phyloP scores from a whole-genome alignment of 305 asterid genomes.

The Fraxinus ornus region DNA sequence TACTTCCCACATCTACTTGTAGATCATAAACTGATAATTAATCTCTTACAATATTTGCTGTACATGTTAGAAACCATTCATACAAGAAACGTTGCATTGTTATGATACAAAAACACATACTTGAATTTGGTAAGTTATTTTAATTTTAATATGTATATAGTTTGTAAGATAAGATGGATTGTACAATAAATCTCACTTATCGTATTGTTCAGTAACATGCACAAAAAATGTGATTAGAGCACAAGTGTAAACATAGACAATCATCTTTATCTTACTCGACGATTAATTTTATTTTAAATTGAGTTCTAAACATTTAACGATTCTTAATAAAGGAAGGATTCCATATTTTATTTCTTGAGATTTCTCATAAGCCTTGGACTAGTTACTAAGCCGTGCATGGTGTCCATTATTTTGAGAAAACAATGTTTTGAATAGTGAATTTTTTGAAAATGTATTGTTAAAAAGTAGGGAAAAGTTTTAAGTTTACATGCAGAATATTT shows the following conservation, averaged over 20 bases:
- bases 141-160: neutral
- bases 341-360: neutral
- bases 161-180: neutral
- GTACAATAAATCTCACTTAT: no score
- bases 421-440: no score
- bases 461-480: no score
- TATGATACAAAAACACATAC: no score
- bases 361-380: neutral
- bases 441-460: no score
- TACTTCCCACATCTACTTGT: constrained; percentile 5
- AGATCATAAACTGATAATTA: neutral
- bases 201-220: neutral
- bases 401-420: no score
- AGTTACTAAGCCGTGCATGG: no score
- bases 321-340: neutral
- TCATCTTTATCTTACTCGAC: neutral
- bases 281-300: neutral
- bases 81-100: neutral
- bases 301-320: neutral
- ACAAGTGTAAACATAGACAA: neutral
- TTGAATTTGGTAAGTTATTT: neutral
- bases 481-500: no score
- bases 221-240: neutral
- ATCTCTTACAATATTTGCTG: neutral
- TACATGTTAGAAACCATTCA: neutral